These are phyloP conservation scores for Aspergillus melleus DNA, from an alignment of 2,329 filamentous ascomycete species.

Conservation along the genomic window DNA sequence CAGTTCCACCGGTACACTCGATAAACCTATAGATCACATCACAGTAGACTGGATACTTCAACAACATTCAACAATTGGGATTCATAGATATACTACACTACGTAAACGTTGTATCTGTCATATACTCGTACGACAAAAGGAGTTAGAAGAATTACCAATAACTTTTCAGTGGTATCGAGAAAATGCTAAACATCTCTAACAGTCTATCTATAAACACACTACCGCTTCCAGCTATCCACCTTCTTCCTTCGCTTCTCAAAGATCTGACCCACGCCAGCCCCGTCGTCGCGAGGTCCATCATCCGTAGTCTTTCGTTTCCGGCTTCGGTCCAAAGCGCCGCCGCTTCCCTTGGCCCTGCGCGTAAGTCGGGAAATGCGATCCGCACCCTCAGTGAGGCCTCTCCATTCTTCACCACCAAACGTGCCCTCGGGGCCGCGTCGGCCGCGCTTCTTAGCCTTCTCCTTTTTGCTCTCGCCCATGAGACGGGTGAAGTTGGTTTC, in stretches of 20 bases:
- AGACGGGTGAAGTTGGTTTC: slow-evolving; percentile 88
- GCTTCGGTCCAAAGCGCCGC: slow-evolving; percentile 72
- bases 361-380: slow-evolving; percentile 85
- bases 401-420: slow-evolving; percentile 94
- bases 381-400: slow-evolving; percentile 76
- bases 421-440: slow-evolving; percentile 46
- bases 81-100: too few relatives aligned
- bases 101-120: too few relatives aligned
- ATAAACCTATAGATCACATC: too few relatives aligned
- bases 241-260: slow-evolving; percentile 48
- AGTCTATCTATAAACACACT: not conserved
- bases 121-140: not conserved
- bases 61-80: too few relatives aligned
- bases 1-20: too few relatives aligned
- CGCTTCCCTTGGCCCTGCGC: slow-evolving; percentile 61
- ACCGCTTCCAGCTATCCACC: slow-evolving; percentile 44
- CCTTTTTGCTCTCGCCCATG: slow-evolving; percentile 85
- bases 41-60: too few relatives aligned
- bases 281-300: slow-evolving; percentile 68
- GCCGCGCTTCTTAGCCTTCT: slow-evolving; percentile 62
- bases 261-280: slow-evolving; percentile 66
- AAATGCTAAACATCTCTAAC: not conserved
- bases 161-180: slow-evolving; percentile 8
- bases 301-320: slow-evolving; percentile 73
- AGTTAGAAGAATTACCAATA: not conserved